Conservation (phyloP, 2,329 filamentous ascomycete species). For the Pyrenophora tritici-repentis region DNA sequence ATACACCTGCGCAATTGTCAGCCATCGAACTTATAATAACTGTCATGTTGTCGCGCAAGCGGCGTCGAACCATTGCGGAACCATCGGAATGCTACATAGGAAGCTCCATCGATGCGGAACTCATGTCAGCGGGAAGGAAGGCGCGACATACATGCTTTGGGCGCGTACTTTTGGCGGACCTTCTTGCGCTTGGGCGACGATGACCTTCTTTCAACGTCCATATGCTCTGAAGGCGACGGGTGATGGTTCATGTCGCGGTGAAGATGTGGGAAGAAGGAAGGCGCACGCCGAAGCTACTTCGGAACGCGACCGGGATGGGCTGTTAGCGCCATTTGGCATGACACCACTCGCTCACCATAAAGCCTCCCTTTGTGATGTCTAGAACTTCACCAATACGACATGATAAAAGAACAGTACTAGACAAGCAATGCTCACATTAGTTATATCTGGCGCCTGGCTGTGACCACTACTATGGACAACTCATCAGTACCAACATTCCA, state of each 20-base stretch:
- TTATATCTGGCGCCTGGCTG: too few relatives aligned
- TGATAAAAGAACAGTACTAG: too few relatives aligned
- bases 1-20: slow-evolving; percentile 34
- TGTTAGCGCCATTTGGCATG: slow-evolving; percentile 4
- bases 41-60: slow-evolving; percentile 2
- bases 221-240: slow-evolving; percentile 17
- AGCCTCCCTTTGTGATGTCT: too few relatives aligned
- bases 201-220: slow-evolving; percentile 29
- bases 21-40: slow-evolving; percentile 5
- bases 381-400: too few relatives aligned
- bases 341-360: not conserved
- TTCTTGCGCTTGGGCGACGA: slow-evolving; percentile 45
- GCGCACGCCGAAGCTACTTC: slow-evolving; percentile 14
- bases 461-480: too few relatives aligned
- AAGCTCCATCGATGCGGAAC: slow-evolving; percentile 5
- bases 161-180: slow-evolving; percentile 43
- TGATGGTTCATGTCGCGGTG: slow-evolving; percentile 34
- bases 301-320: slow-evolving; percentile 24
- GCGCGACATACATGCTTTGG: slow-evolving; percentile 41
- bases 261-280: slow-evolving; percentile 21
- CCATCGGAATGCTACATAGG: slow-evolving; percentile 30
- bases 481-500: too few relatives aligned
- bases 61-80: slow-evolving; percentile 23
- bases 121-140: not conserved
- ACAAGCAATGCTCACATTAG: too few relatives aligned